phyloP scores from a whole-genome alignment of 768 basidiomycete genomes.

The Crucibulum laeve region DNA sequence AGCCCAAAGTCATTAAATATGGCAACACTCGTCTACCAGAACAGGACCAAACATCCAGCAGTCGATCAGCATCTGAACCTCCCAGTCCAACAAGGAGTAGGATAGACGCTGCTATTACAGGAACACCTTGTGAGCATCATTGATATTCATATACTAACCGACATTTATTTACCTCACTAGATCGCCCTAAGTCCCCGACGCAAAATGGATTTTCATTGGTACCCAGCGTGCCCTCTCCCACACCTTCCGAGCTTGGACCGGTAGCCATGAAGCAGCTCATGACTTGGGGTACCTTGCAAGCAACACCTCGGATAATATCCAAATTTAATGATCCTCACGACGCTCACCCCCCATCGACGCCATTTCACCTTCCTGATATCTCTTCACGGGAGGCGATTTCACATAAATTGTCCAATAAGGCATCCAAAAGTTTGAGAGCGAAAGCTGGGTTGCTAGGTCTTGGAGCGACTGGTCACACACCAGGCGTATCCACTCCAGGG shows the following conservation, averaged over 20 bases:
- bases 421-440: constrained; percentile 73
- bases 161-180: constrained; percentile 28
- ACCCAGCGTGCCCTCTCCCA: constrained; percentile 83
- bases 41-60: constrained; percentile 50
- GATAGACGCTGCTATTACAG: constrained; percentile 89
- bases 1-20: constrained; percentile 69
- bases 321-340: constrained; percentile 51
- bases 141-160: background rate
- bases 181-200: constrained; percentile 57
- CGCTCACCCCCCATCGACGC: constrained; percentile 45
- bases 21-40: constrained; percentile 77
- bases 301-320: constrained; percentile 86
- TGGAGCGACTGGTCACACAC: constrained; percentile 24
- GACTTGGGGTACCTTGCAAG: constrained; percentile 94
- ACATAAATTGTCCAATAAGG: constrained; percentile 75
- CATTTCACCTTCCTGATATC: constrained; percentile 77
- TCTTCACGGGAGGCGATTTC: constrained; percentile 80
- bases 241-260: constrained; percentile 76
- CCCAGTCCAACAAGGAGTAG: constrained; percentile 89
- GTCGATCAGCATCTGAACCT: constrained; percentile 50
- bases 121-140: constrained; percentile 73
- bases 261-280: constrained; percentile 87
- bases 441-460: constrained; percentile 65
- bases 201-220: constrained; percentile 69
- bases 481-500: constrained; percentile 31